Evolutionary conservation across 1,284 basidiomycete species (phyloP).

Genomic region (Athelia psychrophila): DNA sequence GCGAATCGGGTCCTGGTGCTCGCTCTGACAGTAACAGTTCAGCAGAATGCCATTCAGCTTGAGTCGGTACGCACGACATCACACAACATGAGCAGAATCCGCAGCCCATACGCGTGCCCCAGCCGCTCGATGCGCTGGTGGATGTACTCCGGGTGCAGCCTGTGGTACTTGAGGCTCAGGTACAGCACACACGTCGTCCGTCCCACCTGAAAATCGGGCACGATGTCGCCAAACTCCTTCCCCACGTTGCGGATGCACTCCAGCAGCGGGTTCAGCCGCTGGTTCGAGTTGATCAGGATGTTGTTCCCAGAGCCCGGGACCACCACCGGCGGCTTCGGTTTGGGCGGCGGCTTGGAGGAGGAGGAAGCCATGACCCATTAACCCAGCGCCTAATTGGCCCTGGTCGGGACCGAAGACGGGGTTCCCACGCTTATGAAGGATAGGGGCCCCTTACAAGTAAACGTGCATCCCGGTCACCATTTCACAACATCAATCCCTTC

Average conservation of each 20-base stretch:
- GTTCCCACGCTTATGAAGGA: no score
- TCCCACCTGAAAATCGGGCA: conserved; percentile 94
- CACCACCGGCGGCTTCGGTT: conserved; percentile 57
- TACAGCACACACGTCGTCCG: conserved; percentile 92
- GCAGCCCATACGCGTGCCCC: conserved; percentile 75
- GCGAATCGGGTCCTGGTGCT: conserved; percentile 87
- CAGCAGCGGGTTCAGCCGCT: conserved; percentile 86
- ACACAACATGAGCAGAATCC: conserved; percentile 89
- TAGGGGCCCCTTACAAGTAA: no score
- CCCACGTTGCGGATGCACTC: conserved; percentile 84
- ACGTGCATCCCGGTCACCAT: no score
- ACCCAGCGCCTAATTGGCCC: no score
- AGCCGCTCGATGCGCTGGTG: conserved; percentile 88
- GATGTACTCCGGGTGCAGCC: conserved; percentile 97
- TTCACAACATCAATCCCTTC: no score
- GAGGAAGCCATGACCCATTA: not conserved
- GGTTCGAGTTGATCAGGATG: conserved; percentile 38
- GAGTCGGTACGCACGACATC: conserved; percentile 70
- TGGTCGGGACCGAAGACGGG: no score
- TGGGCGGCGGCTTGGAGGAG: conserved; percentile 10
- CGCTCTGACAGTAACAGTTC: conserved; percentile 54
- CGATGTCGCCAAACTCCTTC: conserved; percentile 94
- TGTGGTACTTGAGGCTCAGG: conserved; percentile 92
- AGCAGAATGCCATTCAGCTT: not conserved
- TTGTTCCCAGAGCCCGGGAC: conserved; percentile 68